These are phyloP conservation scores for Vigna angularis DNA, from an alignment of 306 rosid species.

Conservation along the genomic window DNA sequence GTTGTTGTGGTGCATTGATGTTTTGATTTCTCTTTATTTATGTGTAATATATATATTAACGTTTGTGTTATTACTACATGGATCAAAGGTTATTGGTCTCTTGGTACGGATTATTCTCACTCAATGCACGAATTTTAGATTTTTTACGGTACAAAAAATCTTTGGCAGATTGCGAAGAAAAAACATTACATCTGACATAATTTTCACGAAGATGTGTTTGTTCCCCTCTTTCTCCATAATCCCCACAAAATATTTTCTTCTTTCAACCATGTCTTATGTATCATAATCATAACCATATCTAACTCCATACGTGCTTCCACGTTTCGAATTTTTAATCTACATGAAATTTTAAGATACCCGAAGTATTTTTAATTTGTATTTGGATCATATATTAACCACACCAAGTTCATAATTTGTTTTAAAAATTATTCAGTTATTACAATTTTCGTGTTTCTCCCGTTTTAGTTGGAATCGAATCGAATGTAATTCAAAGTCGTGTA, in stretches of 20 bases:
- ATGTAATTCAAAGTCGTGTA: neutral
- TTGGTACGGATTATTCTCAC: neutral
- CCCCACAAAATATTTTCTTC: no score
- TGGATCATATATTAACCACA: no score
- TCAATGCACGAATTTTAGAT: neutral
- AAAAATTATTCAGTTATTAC: neutral
- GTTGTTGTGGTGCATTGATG: neutral
- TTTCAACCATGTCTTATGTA: no score
- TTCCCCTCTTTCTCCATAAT: constrained; percentile 4
- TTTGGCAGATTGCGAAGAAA: constrained; percentile 3
- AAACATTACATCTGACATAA: neutral
- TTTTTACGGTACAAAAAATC: constrained; percentile 1
- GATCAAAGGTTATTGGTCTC: neutral
- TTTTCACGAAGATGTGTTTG: constrained; percentile 15
- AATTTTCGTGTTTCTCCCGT: neutral
- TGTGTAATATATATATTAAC: neutral
- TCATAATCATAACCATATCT: no score
- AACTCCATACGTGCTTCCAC: no score
- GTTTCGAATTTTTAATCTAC: no score
- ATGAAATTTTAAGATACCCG: no score
- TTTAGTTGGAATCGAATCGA: constrained; percentile 25
- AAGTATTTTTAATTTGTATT: no score
- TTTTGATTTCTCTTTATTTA: neutral
- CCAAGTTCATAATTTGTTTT: no score
- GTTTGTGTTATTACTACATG: neutral